Evolutionary conservation across 805 yeast species (phyloP).

Genomic region (Nakazawaea ambrosiae): DNA sequence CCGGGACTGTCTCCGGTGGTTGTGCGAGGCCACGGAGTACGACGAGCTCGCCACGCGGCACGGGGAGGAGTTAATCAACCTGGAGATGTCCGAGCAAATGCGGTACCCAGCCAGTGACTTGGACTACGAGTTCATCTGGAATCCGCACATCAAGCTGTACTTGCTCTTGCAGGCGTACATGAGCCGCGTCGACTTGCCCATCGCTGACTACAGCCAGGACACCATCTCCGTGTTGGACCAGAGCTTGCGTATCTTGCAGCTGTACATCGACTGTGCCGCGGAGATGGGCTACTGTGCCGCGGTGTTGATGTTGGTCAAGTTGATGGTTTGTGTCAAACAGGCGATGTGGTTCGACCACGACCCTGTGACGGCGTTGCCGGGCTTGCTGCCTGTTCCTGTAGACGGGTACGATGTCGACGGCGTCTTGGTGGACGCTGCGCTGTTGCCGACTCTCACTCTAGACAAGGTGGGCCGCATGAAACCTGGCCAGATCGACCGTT

Average conservation of each 20-base stretch:
- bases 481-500: constrained; percentile 23
- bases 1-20: constrained; percentile 54
- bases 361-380: constrained; percentile 53
- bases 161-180: constrained; percentile 68
- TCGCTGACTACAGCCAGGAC: constrained; percentile 93
- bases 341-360: constrained; percentile 81
- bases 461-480: constrained; percentile 36
- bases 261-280: constrained; percentile 82
- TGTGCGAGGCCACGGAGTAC: constrained; percentile 65
- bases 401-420: constrained; percentile 26
- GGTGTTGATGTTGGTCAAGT: constrained; percentile 51
- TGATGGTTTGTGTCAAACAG: constrained; percentile 87
- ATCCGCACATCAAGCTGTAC: constrained; percentile 78
- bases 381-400: constrained; percentile 19
- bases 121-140: constrained; percentile 66
- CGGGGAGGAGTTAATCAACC: constrained; percentile 83
- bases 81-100: constrained; percentile 72
- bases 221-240: constrained; percentile 91
- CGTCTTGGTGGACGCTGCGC: constrained; percentile 11
- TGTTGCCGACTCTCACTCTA: constrained; percentile 20
- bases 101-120: constrained; percentile 54
- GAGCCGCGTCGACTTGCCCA: constrained; percentile 71
- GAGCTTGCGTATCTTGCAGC: constrained; percentile 88
- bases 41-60: constrained; percentile 88
- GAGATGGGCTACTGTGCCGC: constrained; percentile 69